Evolutionary conservation across 1,139 yeast genomes (phyloP), one percentile per base, ranked within the genome.

Genomic region (Hyphopichia fennica): DNA sequence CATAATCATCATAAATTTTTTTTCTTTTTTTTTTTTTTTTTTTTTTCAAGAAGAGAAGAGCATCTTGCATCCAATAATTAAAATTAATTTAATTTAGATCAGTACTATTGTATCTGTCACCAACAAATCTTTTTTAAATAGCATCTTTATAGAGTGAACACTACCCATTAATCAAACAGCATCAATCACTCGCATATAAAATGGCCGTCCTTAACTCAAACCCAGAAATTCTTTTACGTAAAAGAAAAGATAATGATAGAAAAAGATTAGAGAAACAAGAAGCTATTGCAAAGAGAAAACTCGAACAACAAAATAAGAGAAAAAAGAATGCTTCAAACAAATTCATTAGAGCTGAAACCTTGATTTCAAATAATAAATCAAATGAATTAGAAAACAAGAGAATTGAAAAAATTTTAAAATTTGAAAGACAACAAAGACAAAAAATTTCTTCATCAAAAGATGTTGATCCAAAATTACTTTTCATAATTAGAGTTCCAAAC

Each of bases 211-310:
- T 84, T 45, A 82, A 84, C 60, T 76, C 86, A 20, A 84, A 83
- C 60, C 93, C 93, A 34, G 93, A 86, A 60, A 74, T 86, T 44
- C 79, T 86, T 54, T 73, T 86, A 52, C 81, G 83, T 57, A 86
- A 85, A 71, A 80, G 95, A 66, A 86, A 85, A 69, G 80, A 84
- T 58, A 85, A 83, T 47, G 91, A 86, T 58, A 72, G 85, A 61
- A 72, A 82, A 54, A 77, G 90, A 60, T 57, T 84, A 45, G 83
- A 80, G 56, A 82, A 80, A 57, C 87, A 81, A 57, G 84, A 73
- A 44, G 67, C 68, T 43, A 68, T 67, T 39, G 63, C 62, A 43
- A 50, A 58, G 45, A 63, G 61, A 37, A 33, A 39, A 29, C 38
- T 42, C 3, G 46, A 44, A 34, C 63, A 62, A 45, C 69, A 68